phyloP scores from a whole-genome alignment of 1,139 yeast species.

The Kodamaea sp. region DNA sequence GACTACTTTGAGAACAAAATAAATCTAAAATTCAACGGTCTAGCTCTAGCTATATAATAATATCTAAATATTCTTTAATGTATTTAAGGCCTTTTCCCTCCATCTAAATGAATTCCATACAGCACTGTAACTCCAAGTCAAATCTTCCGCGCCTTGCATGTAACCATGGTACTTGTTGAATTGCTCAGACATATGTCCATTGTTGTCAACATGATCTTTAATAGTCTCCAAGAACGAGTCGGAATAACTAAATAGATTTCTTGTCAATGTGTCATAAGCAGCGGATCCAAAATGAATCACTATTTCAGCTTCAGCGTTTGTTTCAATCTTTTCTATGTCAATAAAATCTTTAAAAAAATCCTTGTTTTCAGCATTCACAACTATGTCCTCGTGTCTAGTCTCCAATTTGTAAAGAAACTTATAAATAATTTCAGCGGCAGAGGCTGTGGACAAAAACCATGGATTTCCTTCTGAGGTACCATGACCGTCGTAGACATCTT shows the following conservation, averaged over 20 bases:
- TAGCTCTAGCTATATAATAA: not conserved
- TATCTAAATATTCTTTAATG: constrained; percentile 6
- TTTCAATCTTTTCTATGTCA: constrained; percentile 15
- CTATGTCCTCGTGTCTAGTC: constrained; percentile 24
- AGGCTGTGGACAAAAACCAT: constrained; percentile 87
- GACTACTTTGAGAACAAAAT: not conserved
- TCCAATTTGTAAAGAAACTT: constrained; percentile 31
- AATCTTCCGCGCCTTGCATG: constrained; percentile 83
- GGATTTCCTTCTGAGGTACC: constrained; percentile 83
- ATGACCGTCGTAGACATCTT: constrained; percentile 84
- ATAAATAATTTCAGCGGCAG: constrained; percentile 67
- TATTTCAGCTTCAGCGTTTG: constrained; percentile 2
- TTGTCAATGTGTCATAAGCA: constrained; percentile 47
- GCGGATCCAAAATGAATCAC: constrained; percentile 38
- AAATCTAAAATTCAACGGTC: not conserved
- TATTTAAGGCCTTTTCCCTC: constrained; percentile 43
- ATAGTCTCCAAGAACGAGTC: constrained; percentile 78
- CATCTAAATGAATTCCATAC: constrained; percentile 72
- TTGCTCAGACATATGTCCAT: constrained; percentile 89
- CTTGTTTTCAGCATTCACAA: constrained; percentile 25
- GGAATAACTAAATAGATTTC: constrained; percentile 55
- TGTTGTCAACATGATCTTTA: constrained; percentile 66
- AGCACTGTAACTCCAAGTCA: constrained; percentile 92
- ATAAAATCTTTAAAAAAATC: constrained; percentile 35
- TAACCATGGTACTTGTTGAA: constrained; percentile 78